Evolutionary conservation across 768 basidiomycete species (phyloP), one percentile per base, ranked within the genome.

Genomic region (Naganishia onofrii): DNA sequence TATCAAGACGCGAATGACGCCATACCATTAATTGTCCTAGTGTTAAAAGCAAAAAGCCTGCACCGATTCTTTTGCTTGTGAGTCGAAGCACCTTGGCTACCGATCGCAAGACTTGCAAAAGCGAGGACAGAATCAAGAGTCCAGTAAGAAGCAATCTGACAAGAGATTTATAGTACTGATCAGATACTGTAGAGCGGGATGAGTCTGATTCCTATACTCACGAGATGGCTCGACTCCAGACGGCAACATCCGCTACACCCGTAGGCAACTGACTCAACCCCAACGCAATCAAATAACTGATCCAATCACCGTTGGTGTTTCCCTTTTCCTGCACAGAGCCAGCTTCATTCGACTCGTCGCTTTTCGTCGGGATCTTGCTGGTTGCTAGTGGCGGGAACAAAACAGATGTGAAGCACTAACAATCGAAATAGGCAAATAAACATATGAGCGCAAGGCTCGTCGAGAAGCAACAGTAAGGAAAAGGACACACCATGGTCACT

Each of bases 231-330:
- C 79, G 67, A 48, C 70, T 71, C 77, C 78, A 79, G 3, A 75
- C 63, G 1, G 72, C 70, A 8, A 78, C 77, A 66, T 80, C 78
- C 44, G 74, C 69, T 10, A 70, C 54, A 12, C 71, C 74, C 21
- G 68, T 77, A 0, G 79, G 79, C 17, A 80, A 51, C 12, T 77
- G 75, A 55, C 73, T 76, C 26, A 80, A 60, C 3, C 72, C 76
- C 36, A 76, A 68, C 23, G 78, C 79, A 48, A 80, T 74, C 23
- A 76, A 71, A 72, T 77, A 79, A 7, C 78, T 79, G n/a, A 80
- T 80, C 79, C 79, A 80, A 66, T 80, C 79, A 19, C 78, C 78
- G 51, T 79, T 80, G 38, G 77, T 75, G 48, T 76, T 78, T 19
- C 76, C 78, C 66, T 77, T 76, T 32, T 60, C 70, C 53, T 72